phyloP scores from a whole-genome alignment of 306 rosid species.

The Cucurbita moschata region DNA sequence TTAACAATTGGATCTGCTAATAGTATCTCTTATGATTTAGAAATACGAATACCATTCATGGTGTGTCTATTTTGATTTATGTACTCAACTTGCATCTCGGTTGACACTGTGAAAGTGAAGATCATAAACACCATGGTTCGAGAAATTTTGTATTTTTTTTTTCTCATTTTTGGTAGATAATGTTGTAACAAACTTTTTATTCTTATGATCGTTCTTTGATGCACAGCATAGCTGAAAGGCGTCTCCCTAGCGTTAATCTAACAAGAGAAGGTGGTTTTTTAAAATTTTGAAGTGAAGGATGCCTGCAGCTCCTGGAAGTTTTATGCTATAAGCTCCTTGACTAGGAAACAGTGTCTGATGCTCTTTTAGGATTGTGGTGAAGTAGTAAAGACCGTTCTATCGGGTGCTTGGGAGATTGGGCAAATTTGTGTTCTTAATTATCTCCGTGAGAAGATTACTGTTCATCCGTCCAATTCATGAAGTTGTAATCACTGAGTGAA shows the following conservation, averaged over 20 bases:
- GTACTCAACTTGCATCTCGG: not conserved
- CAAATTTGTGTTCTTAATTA: not conserved
- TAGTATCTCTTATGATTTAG: not conserved
- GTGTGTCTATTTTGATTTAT: not conserved
- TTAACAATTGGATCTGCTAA: not conserved
- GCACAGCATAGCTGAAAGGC: conserved; percentile 14
- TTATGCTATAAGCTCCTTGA: not conserved
- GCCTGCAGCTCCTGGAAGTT: not conserved
- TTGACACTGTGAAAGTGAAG: not conserved
- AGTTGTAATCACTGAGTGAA: not conserved
- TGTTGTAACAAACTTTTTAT: not conserved
- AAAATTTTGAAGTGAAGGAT: not conserved
- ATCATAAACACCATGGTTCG: not conserved
- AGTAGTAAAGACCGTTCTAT: conserved; percentile 8
- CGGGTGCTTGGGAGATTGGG: conserved; percentile 3
- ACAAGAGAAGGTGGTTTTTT: conserved; percentile 8
- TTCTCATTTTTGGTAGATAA: not conserved
- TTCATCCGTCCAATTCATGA: conserved; percentile 14
- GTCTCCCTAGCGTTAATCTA: conserved; percentile 10
- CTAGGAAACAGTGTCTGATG: conserved; percentile 4
- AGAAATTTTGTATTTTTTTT: not conserved
- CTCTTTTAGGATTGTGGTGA: conserved; percentile 7
- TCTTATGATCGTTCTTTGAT: not conserved
- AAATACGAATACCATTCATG: not conserved
- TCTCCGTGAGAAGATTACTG: conserved; percentile 12